Evolutionary conservation across 2,329 filamentous ascomycete genomes (phyloP).

Genomic region (Neopestalotiopsis sp.): DNA sequence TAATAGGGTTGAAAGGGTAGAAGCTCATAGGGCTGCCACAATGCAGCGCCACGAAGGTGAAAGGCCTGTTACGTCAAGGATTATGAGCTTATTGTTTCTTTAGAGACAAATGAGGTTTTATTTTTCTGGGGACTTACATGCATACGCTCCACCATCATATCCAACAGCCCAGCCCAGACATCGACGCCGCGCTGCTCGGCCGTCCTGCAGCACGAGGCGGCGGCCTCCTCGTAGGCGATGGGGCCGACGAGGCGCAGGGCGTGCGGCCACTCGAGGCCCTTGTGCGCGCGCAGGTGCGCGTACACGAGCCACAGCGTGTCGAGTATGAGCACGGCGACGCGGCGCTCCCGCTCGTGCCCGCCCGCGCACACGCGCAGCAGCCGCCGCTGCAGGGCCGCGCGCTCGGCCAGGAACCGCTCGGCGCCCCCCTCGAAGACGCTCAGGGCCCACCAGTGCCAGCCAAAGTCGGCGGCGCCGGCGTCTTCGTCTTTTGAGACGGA

Average conservation of each 20-base stretch:
- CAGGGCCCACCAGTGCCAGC: constrained; percentile 9
- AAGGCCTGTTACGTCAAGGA: background rate
- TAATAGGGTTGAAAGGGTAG: constrained; percentile 1
- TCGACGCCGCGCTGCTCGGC: constrained; percentile 4
- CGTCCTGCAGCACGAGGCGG: background rate
- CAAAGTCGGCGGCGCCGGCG: background rate
- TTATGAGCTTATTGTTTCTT: background rate
- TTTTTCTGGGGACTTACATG: background rate
- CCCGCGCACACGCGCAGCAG: background rate
- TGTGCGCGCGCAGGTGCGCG: background rate
- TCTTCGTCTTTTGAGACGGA: background rate
- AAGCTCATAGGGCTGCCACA: constrained; percentile 4
- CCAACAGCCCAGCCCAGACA: background rate
- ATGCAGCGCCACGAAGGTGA: background rate
- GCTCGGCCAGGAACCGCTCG: constrained; percentile 1
- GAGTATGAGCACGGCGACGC: background rate
- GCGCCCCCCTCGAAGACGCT: constrained; percentile 7
- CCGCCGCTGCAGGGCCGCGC: background rate
- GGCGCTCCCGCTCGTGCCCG: background rate
- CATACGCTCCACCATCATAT: constrained; percentile 4
- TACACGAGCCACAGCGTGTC: constrained; percentile 1
- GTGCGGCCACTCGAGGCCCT: constrained; percentile 7
- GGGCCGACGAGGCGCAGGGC: constrained; percentile 3
- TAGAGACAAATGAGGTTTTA: background rate
- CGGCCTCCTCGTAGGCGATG: constrained; percentile 10